Percentiles rank a stretch among this genome's conserved stretches.
These are phyloP conservation scores for Buxus sempervirens DNA, from an alignment of 164 flowering plant genomes.

Conservation along the genomic window DNA sequence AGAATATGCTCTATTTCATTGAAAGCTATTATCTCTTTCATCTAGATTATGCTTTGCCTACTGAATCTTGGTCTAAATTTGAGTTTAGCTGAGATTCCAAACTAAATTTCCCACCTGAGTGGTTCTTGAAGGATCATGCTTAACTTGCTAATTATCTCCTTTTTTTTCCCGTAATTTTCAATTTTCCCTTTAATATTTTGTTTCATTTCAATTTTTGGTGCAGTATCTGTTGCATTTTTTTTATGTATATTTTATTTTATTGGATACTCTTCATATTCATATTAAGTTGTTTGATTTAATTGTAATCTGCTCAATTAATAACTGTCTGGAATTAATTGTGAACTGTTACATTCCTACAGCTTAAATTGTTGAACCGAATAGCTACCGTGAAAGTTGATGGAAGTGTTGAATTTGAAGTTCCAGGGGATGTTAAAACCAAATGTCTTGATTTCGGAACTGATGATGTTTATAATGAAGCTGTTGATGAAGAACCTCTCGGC, in stretches of 20 bases:
- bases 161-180: no score
- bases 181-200: no score
- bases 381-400: constrained; percentile 97
- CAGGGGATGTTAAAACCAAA: constrained; percentile 57
- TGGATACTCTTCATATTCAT: no score
- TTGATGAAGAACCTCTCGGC: constrained; percentile 61
- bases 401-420: constrained; percentile 87
- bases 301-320: no score
- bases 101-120: no score
- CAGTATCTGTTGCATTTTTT: no score
- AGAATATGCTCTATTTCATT: not conserved
- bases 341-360: constrained; percentile 45
- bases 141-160: not conserved
- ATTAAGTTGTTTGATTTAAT: no score
- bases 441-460: constrained; percentile 37
- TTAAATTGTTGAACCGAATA: constrained; percentile 81
- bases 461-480: constrained; percentile 36
- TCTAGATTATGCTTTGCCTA: no score
- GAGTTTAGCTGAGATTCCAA: not conserved
- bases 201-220: no score
- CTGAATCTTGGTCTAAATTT: not conserved
- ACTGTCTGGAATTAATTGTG: constrained; percentile 7
- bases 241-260: no score
- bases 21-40: not conserved
- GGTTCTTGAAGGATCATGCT: not conserved